A percentile compares a stretch with the other conserved stretches of the same genome.
These are phyloP conservation scores for Sarocladium brachiariae DNA, from an alignment of 2,329 filamentous ascomycete genomes.

Conservation along the genomic window DNA sequence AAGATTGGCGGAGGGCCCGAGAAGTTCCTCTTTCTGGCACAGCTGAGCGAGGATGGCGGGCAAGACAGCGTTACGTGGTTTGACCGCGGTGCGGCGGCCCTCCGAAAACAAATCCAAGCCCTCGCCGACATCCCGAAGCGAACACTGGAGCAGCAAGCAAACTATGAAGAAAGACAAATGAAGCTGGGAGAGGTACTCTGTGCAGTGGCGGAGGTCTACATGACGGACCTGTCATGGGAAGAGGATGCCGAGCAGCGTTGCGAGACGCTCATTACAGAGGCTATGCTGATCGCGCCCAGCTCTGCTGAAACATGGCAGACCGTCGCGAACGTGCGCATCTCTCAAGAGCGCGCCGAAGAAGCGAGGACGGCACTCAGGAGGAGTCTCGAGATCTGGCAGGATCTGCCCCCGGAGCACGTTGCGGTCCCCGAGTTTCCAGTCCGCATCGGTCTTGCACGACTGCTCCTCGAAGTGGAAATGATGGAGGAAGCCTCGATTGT, in stretches of 20 bases:
- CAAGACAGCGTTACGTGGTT: slow-evolving; percentile 61
- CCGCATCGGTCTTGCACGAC: slow-evolving; percentile 71
- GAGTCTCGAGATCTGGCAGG: slow-evolving; percentile 78
- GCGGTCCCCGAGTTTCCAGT: slow-evolving; percentile 79
- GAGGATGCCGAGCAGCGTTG: slow-evolving; percentile 83
- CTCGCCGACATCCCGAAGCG: slow-evolving; percentile 42
- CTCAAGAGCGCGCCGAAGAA: slow-evolving; percentile 72
- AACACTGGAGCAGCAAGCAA: slow-evolving; percentile 31
- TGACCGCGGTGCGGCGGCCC: slow-evolving; percentile 61
- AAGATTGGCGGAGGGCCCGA: slow-evolving; percentile 76
- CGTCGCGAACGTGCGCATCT: slow-evolving; percentile 87
- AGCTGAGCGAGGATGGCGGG: slow-evolving; percentile 69
- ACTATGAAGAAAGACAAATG: slow-evolving; percentile 61
- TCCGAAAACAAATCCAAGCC: slow-evolving; percentile 64
- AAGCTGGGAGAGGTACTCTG: slow-evolving; percentile 90
- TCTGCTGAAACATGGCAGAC: slow-evolving; percentile 91
- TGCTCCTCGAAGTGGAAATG: slow-evolving; percentile 87
- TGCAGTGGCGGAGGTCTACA: slow-evolving; percentile 92
- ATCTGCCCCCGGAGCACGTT: slow-evolving; percentile 64
- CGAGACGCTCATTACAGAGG: slow-evolving; percentile 84
- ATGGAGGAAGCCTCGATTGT: slow-evolving; percentile 80
- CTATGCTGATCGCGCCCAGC: slow-evolving; percentile 73
- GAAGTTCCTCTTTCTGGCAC: slow-evolving; percentile 92
- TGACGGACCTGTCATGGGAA: slow-evolving; percentile 96
- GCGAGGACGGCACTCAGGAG: slow-evolving; percentile 70